Conservation (phyloP, 78 protist genomes). For the Blattamonas nauphoetae region DNA sequence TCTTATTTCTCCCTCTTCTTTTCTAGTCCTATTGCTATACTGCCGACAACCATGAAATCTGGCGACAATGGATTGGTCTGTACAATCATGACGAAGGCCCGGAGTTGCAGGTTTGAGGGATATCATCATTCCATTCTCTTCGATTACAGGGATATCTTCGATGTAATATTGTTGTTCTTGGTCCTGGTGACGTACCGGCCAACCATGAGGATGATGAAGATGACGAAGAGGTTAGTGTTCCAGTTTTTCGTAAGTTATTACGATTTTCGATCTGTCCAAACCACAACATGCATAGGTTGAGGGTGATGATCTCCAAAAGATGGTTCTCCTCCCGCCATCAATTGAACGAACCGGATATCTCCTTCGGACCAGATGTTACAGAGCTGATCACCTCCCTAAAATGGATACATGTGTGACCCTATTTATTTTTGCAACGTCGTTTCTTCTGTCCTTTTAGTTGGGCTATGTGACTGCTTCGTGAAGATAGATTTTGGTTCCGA, state of each 20-base stretch:
- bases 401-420: conserved; percentile 22
- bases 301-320: conserved; percentile 9
- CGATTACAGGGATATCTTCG: conserved; percentile 34
- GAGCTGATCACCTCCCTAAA: conserved; percentile 20
- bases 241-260: not conserved
- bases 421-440: not conserved
- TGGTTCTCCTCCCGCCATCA: conserved; percentile 26
- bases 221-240: conserved; percentile 16
- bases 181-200: conserved; percentile 28
- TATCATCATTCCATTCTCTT: too few species aligned
- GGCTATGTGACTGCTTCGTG: not conserved
- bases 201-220: conserved; percentile 30
- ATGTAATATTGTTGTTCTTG: not conserved
- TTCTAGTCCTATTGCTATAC: not conserved
- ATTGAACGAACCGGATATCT: not conserved
- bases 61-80: conserved; percentile 1
- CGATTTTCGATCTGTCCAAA: not conserved
- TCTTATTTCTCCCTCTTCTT: too few species aligned
- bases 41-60: conserved; percentile 12
- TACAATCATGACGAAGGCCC: not conserved
- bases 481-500: not conserved
- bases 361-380: not conserved
- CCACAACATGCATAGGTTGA: not conserved
- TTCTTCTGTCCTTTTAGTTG: not conserved
- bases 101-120: not conserved